phyloP scores from a whole-genome alignment of 495 filamentous ascomycete species.

The Emericellopsis terricola region DNA sequence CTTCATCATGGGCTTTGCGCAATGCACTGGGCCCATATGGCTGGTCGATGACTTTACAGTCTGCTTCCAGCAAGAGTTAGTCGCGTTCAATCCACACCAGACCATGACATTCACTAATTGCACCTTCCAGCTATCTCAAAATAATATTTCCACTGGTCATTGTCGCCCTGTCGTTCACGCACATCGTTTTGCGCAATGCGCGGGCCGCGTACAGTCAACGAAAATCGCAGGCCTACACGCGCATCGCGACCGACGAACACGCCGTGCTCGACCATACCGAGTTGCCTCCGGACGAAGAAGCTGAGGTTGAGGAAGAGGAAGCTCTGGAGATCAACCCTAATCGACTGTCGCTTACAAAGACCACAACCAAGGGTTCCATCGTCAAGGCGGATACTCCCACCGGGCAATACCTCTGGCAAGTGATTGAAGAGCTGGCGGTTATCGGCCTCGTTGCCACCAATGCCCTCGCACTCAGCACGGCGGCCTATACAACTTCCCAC shows the following conservation, averaged over 20 bases:
- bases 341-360: constrained; percentile 41
- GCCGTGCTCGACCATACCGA: constrained; percentile 27
- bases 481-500: constrained; percentile 12
- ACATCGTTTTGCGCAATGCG: constrained; percentile 38
- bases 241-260: constrained; percentile 18
- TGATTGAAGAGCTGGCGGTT: constrained; percentile 58
- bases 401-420: constrained; percentile 48
- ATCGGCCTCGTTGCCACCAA: constrained; percentile 52
- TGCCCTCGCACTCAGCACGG: constrained; percentile 33
- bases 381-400: constrained; percentile 62
- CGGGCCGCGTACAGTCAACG: constrained; percentile 26
- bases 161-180: constrained; percentile 49
- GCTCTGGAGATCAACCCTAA: constrained; percentile 33
- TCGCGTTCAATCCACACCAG: constrained; percentile 3
- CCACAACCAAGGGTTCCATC: constrained; percentile 41
- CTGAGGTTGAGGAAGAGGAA: constrained; percentile 43
- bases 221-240: constrained; percentile 27
- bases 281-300: constrained; percentile 24
- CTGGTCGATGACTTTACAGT: constrained; percentile 67
- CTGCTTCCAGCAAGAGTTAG: constrained; percentile 84
- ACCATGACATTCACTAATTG: too few relatives aligned
- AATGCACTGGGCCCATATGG: constrained; percentile 72
- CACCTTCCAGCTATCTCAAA: constrained; percentile 53
- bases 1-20: constrained; percentile 35
- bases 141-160: constrained; percentile 61